Conservation (phyloP, 345 rosid genomes). For the Camelina laxa region DNA sequence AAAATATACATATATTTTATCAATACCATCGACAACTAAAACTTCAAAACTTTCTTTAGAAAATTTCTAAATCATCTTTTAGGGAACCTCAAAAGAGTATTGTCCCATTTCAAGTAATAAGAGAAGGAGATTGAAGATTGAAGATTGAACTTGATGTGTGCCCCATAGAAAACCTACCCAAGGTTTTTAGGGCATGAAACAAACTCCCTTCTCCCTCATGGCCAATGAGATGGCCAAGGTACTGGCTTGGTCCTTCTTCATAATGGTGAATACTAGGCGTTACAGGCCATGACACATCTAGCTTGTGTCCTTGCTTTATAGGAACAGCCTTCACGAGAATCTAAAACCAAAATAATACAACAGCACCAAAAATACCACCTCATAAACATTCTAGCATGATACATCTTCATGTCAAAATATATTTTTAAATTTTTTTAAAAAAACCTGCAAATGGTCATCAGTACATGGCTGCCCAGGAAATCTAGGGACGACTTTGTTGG, state of each 20-base stretch:
- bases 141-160: slow-evolving; percentile 5
- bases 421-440: slow-evolving; percentile 18
- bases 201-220: slow-evolving; percentile 96
- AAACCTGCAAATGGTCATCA: slow-evolving; percentile 84
- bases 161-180: slow-evolving; percentile 59
- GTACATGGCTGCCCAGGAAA: slow-evolving; percentile 86
- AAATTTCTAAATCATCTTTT: not conserved
- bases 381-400: slow-evolving; percentile 24
- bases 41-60: not conserved
- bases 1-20: not conserved
- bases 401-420: not conserved
- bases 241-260: slow-evolving; percentile 82
- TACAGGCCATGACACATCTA: slow-evolving; percentile 81
- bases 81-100: not conserved
- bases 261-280: slow-evolving; percentile 80
- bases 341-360: slow-evolving; percentile 46
- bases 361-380: slow-evolving; percentile 22
- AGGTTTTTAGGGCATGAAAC: slow-evolving; percentile 74
- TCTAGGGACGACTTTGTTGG: slow-evolving; percentile 49
- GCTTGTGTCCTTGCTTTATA: slow-evolving; percentile 80
- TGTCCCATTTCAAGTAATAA: slow-evolving; percentile 1
- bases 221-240: slow-evolving; percentile 88
- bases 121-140: not conserved
- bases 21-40: not conserved
- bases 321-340: slow-evolving; percentile 86